These are phyloP conservation scores for Chloranthus sessilifolius DNA, from an alignment of 164 flowering plant genomes.

Conservation along the genomic window DNA sequence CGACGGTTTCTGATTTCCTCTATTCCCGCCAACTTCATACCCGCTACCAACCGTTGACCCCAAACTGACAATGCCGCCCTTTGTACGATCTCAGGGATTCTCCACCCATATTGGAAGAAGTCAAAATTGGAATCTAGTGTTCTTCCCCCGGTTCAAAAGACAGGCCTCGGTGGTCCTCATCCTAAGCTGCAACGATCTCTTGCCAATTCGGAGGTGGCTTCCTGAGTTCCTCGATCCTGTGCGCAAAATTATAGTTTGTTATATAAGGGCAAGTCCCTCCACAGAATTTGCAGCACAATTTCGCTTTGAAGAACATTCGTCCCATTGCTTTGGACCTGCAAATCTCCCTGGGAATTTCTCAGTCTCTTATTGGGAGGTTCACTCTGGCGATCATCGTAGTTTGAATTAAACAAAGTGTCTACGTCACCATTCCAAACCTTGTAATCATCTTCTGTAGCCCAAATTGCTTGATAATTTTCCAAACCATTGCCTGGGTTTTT, in stretches of 20 bases:
- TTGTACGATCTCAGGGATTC: slow-evolving; percentile 82
- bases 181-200: slow-evolving; percentile 86
- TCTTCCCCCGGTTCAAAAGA: slow-evolving; percentile 71
- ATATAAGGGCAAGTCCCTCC: slow-evolving; percentile 89
- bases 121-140: slow-evolving; percentile 75
- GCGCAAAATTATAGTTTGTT: slow-evolving; percentile 96
- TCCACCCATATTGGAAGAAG: slow-evolving; percentile 32
- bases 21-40: slow-evolving; percentile 40
- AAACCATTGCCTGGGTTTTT: slow-evolving; percentile 19
- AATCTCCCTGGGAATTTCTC: slow-evolving; percentile 44
- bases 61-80: slow-evolving; percentile 94
- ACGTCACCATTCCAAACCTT: slow-evolving; percentile 54
- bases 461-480: slow-evolving; percentile 56
- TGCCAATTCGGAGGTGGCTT: slow-evolving; percentile 99
- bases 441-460: slow-evolving; percentile 99
- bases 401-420: slow-evolving; percentile 39
- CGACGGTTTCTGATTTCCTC: slow-evolving; percentile 27
- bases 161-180: slow-evolving; percentile 45
- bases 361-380: slow-evolving; percentile 70
- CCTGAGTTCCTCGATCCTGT: slow-evolving; percentile 82
- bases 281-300: slow-evolving; percentile 90
- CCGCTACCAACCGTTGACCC: slow-evolving; percentile 62
- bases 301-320: slow-evolving; percentile 93
- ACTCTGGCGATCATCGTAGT: slow-evolving; percentile 39
- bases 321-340: slow-evolving; percentile 73